phyloP scores from a whole-genome alignment of 148 eudicot genomes.

The Cornus controversa region DNA sequence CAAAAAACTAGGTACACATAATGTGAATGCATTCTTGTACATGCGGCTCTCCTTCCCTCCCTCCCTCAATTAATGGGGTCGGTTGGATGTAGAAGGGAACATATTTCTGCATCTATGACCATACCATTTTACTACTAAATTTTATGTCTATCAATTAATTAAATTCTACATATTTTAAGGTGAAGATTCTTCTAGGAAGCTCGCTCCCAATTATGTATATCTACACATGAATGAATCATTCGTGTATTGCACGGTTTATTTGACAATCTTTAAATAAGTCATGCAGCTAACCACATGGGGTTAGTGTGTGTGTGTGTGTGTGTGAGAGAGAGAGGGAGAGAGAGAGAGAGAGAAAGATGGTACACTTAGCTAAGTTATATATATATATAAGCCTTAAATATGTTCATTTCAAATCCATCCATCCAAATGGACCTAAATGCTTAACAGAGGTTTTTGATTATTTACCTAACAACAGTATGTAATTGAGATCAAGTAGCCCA shows the following conservation, averaged over 20 bases:
- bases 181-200: constrained; percentile 23
- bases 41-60: constrained; percentile 1
- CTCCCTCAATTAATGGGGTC: constrained; percentile 35
- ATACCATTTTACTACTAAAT: constrained; percentile 2
- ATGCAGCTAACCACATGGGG: too few relatives aligned
- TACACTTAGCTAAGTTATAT: neutral
- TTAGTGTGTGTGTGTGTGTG: neutral
- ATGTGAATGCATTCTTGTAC: constrained; percentile 7
- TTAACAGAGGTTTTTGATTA: too few relatives aligned
- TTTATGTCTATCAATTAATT: neutral
- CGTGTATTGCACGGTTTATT: constrained; percentile 14
- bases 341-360: neutral
- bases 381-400: too few relatives aligned
- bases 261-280: neutral
- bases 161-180: constrained; percentile 1
- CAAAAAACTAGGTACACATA: neutral
- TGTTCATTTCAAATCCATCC: too few relatives aligned
- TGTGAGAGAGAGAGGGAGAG: neutral
- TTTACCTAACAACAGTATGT: too few relatives aligned
- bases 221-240: constrained; percentile 34
- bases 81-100: constrained; percentile 48
- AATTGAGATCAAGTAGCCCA: too few relatives aligned
- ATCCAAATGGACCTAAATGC: too few relatives aligned
- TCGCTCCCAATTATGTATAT: constrained; percentile 22
- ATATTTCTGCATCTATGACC: constrained; percentile 23